These are phyloP conservation scores for Candida michaelii DNA, from an alignment of 805 yeast species.

Conservation along the genomic window DNA sequence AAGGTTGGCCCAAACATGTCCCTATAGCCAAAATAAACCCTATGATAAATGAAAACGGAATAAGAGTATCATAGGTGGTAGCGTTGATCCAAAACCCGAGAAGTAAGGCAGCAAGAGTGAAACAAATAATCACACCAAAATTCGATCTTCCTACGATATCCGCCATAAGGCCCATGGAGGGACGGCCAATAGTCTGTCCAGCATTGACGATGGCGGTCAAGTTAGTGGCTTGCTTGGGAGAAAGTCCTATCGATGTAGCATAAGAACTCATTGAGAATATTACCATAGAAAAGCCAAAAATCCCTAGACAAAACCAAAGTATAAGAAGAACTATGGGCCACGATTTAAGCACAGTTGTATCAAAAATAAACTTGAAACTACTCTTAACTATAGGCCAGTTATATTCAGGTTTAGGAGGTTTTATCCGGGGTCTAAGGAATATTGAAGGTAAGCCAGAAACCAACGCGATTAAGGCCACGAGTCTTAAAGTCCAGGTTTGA, in stretches of 20 bases:
- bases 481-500: slow-evolving; percentile 45
- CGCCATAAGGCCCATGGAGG: slow-evolving; percentile 46
- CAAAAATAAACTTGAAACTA: slow-evolving; percentile 36
- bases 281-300: slow-evolving; percentile 38
- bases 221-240: slow-evolving; percentile 29
- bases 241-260: slow-evolving; percentile 46
- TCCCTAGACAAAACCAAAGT: slow-evolving; percentile 36
- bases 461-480: slow-evolving; percentile 34
- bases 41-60: slow-evolving; percentile 28
- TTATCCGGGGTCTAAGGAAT: slow-evolving; percentile 47
- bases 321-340: slow-evolving; percentile 24
- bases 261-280: slow-evolving; percentile 40
- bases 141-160: slow-evolving; percentile 51
- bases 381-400: slow-evolving; percentile 19
- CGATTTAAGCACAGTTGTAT: slow-evolving; percentile 25
- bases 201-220: slow-evolving; percentile 40
- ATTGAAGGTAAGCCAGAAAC: slow-evolving; percentile 36
- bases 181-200: slow-evolving; percentile 50
- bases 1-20: slow-evolving; percentile 24
- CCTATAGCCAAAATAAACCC: slow-evolving; percentile 36
- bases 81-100: slow-evolving; percentile 43
- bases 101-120: slow-evolving; percentile 24
- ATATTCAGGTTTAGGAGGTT: slow-evolving; percentile 23
- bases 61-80: slow-evolving; percentile 27
- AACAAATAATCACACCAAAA: slow-evolving; percentile 21